A percentile compares a stretch with the other conserved stretches of the same genome.
phyloP scores from a whole-genome alignment of 2,329 filamentous ascomycete genomes.

The Stemphylium lycopersici region DNA sequence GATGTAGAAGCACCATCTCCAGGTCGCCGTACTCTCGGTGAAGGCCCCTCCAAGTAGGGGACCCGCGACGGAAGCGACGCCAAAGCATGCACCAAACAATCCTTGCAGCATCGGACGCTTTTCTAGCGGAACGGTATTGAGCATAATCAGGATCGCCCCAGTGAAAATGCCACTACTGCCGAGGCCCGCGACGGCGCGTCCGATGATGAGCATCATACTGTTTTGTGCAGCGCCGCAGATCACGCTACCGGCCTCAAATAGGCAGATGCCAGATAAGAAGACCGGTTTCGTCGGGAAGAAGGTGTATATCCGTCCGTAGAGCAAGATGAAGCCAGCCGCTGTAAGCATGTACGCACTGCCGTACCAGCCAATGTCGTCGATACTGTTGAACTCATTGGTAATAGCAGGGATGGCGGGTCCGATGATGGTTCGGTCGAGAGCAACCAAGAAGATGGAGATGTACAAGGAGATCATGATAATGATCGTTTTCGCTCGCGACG shows the following conservation, averaged over 20 bases:
- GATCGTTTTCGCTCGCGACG: constrained; percentile 31
- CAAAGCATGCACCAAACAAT: constrained; percentile 49
- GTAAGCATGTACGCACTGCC: constrained; percentile 49
- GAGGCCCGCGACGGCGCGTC: constrained; percentile 39
- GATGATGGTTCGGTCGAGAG: constrained; percentile 53
- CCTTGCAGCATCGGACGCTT: constrained; percentile 52
- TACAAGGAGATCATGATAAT: constrained; percentile 41
- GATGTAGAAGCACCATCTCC: constrained; percentile 57
- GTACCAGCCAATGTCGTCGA: constrained; percentile 55
- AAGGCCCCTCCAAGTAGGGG: constrained; percentile 54
- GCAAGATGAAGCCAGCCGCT: constrained; percentile 49
- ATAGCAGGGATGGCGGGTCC: constrained; percentile 55
- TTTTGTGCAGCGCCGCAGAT: constrained; percentile 57
- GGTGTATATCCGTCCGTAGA: constrained; percentile 56
- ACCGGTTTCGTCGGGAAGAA: constrained; percentile 57
- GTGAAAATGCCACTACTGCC: constrained; percentile 43
- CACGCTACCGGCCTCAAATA: constrained; percentile 59
- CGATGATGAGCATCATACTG: constrained; percentile 39
- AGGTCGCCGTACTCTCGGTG: constrained; percentile 49
- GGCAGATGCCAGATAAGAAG: constrained; percentile 56
- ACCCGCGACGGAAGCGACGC: constrained; percentile 51
- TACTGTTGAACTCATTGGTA: constrained; percentile 52
- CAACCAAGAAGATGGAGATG: constrained; percentile 43
- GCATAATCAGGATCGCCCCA: constrained; percentile 43
- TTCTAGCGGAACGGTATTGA: constrained; percentile 47